Base-by-base conservation (phyloP, 2,329 filamentous ascomycete genomes). In the Claviceps arundinis region DNA sequence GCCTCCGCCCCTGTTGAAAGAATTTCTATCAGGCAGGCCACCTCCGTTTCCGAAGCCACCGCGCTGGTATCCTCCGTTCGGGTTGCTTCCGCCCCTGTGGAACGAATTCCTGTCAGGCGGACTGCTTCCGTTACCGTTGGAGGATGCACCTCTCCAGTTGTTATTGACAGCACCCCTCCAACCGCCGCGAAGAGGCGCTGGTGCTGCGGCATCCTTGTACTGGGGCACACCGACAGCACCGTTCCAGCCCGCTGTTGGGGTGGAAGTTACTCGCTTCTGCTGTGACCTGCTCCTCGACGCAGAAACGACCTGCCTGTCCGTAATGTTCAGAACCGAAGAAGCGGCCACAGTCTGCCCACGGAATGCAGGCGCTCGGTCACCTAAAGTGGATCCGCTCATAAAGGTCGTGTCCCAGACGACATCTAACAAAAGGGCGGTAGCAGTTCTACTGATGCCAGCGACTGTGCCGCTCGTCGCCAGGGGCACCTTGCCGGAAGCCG, bases 381-480 rank as follows among this genome's bases (percentile, higher is more conserved):
- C 87, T 16, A 98, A 77, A 0, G 87, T 93, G 1, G 90, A 96
- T 56, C 93, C 93, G 63, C 89, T 95, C 90, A 98, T 97, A 68
- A 98, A 98, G 0, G 89, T 86, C 13, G 81, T 80, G 65, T 98
- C 94, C 69, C 95, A 98, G 7, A 98, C 84, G 53, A 97, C 80
- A 65, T 98, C 93, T 40, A 98, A 75, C 53, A 96, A 76, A 47
- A 87, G 80, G 26, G 84, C 85, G 52, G 87, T 86, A 19, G 89
- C 78, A 34, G 90, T 96, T 52, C 88, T 85, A 55, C 89, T 96
- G 64, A 96, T 85, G 38, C 93, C 93, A 52, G 95, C 85, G n/a
- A 98, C 88, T 1, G 93, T 97, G 61, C 94, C 93, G 51, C 85
- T 82, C 50, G 87, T 87, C 38, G 87, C 90, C 60, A 98, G 94